Evolutionary conservation across 202 grass and related monocot species (phyloP).

Genomic region (Sporobolus alterniflorus): DNA sequence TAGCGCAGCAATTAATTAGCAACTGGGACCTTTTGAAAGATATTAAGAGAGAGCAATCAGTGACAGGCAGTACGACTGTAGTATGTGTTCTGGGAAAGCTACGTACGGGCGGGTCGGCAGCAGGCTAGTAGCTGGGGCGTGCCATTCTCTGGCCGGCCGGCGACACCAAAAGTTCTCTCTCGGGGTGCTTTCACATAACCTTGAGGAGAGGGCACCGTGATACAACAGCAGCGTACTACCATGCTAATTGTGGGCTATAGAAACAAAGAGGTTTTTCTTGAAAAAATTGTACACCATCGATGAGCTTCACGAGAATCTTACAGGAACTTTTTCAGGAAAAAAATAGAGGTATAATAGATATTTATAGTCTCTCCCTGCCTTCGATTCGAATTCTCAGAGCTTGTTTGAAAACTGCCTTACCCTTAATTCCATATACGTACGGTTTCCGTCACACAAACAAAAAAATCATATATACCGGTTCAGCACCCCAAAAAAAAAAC

Average conservation of each 20-base stretch:
- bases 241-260: neutral
- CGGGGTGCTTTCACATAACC: neutral
- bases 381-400: neutral
- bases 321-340: too few relatives aligned
- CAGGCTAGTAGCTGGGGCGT: too few relatives aligned
- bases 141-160: neutral
- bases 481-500: too few relatives aligned
- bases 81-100: slow-evolving; percentile 2
- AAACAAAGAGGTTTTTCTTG: too few relatives aligned
- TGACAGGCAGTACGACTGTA: too few relatives aligned
- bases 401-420: neutral
- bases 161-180: neutral
- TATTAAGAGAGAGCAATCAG: neutral
- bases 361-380: neutral
- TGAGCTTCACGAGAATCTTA: neutral
- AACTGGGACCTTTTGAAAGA: too few relatives aligned
- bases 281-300: neutral
- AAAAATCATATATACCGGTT: neutral
- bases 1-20: neutral
- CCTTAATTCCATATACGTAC: neutral
- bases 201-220: neutral
- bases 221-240: too few relatives aligned
- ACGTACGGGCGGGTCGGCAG: too few relatives aligned
- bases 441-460: neutral
- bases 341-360: too few relatives aligned